Evolutionary conservation across 345 rosid genomes (phyloP), one percentile per base, ranked within the genome.

Genomic region (Gossypium thurberi): DNA sequence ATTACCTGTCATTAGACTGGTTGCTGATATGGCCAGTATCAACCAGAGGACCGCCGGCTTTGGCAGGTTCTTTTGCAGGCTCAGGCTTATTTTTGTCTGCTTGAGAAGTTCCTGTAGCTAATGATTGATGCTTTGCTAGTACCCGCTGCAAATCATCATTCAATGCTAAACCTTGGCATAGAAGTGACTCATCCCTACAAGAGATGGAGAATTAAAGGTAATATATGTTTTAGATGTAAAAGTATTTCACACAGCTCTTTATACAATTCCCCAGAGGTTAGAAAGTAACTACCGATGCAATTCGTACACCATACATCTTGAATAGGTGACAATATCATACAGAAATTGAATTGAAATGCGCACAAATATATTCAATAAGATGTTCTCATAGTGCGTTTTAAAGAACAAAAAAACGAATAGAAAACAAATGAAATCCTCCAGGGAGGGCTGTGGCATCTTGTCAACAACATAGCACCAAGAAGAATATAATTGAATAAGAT

Each of bases 71-170:
- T 66, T 81, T 84, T 76, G 81, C 82, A 60, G 93, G 66, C 73
- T 84, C 87, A 53, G 83, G 67, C 81, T 85, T 88, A 72, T 87
- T 82, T 74, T 87, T 86, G 75, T 81, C 87, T 1, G 71, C 53
- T 71, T 66, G 83, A 75, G 28, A 68, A 77, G 79, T 83, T 79
- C 94, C 93, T n/a, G 97, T 89, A 81, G 97, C 82, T 78, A 96
- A 78, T 75, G 92, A 78, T 83, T 96, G 97, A 77, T 96, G 95
- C 82, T 85, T 93, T 68, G 92, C 92, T 73, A 96, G 83, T 73
- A 96, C 81, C 60, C 95, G 95, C 82, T 96, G 97, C 96, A 96
- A 82, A 82, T 93, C 98, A 82, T 96, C 99, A 86, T 96, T 96
- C 78, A 93, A 75, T 33, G 93, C 87, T 77, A 96, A 85, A 73